phyloP scores from a whole-genome alignment of 768 basidiomycete genomes.

The Cystofilobasidium ferigula region DNA sequence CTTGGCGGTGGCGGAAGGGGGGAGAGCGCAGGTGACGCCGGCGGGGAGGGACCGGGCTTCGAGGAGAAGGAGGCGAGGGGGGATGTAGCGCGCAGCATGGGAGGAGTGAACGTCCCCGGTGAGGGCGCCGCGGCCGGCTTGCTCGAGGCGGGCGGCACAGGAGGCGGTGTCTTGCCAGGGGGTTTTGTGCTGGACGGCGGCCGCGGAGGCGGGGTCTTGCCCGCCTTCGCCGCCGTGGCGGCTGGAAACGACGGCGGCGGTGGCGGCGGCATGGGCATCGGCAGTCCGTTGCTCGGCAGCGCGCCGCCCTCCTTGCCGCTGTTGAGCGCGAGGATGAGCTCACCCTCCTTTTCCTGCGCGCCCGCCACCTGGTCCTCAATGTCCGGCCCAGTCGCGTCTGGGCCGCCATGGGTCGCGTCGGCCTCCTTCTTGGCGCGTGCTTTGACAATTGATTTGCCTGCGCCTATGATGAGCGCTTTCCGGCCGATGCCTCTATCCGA shows the following conservation, averaged over 20 bases:
- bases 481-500: constrained; percentile 12
- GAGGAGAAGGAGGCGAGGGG: no score
- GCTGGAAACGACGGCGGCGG: neutral
- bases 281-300: neutral
- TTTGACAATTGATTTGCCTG: constrained; percentile 20
- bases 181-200: no score
- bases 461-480: constrained; percentile 16
- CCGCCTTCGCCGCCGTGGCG: neutral
- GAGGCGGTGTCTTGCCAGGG: neutral
- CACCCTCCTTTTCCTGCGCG: constrained; percentile 5
- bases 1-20: no score
- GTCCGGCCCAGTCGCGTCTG: neutral
- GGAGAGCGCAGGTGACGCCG: no score
- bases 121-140: neutral
- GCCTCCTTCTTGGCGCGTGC: constrained; percentile 11
- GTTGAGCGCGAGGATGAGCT: constrained; percentile 4
- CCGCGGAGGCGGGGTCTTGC: neutral
- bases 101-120: neutral
- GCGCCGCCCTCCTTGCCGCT: neutral
- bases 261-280: neutral
- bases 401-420: neutral
- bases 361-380: neutral
- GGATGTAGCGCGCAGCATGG: no score
- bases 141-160: neutral
- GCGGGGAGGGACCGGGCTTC: no score